Conservation (phyloP, 768 basidiomycete genomes). For the Mycena galopus region DNA sequence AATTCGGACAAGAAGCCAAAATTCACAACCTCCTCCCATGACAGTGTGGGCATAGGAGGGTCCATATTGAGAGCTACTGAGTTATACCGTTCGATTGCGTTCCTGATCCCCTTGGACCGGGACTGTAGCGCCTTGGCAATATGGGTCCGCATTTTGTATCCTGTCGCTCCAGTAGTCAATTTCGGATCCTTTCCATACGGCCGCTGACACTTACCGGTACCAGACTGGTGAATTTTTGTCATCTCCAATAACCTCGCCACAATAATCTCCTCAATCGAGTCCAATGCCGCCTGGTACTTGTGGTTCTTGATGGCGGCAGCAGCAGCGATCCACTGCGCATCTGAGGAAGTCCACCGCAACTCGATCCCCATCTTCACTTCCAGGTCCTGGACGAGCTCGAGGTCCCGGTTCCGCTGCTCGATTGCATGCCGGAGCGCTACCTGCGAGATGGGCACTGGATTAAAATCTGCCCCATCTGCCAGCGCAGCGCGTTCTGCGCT, state of each 20-base stretch:
- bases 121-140: background rate
- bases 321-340: no score
- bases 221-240: no score
- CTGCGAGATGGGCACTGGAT: background rate
- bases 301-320: no score
- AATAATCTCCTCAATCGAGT: no score
- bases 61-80: background rate
- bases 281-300: no score
- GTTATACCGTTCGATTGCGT: background rate
- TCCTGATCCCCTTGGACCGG: background rate
- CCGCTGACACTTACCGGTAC: background rate
- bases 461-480: background rate
- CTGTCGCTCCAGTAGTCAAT: background rate
- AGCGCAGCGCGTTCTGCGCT: background rate
- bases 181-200: background rate
- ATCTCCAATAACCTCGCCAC: no score
- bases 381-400: no score
- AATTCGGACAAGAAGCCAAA: background rate
- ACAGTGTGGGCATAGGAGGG: background rate
- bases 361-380: no score
- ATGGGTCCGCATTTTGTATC: background rate
- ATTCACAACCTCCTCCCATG: background rate
- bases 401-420: no score
- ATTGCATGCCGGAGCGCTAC: no score
- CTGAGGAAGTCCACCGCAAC: no score